phyloP scores from a whole-genome alignment of 2,329 filamentous ascomycete species.

The Tricladium varicosporioides region DNA sequence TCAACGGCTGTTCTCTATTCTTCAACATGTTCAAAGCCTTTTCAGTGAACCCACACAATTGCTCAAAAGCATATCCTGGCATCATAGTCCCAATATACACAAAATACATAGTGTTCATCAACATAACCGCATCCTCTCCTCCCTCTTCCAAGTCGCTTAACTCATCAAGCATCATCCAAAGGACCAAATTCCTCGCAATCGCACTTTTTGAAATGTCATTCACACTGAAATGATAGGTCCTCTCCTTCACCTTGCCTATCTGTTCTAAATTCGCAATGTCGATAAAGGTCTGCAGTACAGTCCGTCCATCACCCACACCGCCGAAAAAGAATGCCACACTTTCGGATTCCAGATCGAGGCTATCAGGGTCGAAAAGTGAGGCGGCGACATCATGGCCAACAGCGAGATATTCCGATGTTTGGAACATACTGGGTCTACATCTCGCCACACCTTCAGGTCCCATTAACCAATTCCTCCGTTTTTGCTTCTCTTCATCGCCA shows the following conservation, averaged over 20 bases:
- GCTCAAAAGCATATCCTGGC: slow-evolving; percentile 12
- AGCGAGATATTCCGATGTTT: not conserved
- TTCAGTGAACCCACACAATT: slow-evolving; percentile 5
- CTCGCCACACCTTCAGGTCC: not conserved
- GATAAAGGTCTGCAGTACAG: slow-evolving; percentile 9
- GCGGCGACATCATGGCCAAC: slow-evolving; percentile 6
- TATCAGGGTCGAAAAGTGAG: slow-evolving; percentile 1
- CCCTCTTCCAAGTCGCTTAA: not conserved
- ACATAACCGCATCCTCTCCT: slow-evolving; percentile 3
- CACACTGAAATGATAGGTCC: slow-evolving; percentile 16
- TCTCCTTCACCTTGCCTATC: not conserved
- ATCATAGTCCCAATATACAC: slow-evolving; percentile 15
- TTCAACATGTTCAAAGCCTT: slow-evolving; percentile 6
- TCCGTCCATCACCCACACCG: slow-evolving; percentile 14
- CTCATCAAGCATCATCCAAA: slow-evolving; percentile 17
- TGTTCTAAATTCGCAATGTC: slow-evolving; percentile 5
- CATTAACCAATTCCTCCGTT: no score
- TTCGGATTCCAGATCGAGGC: not conserved
- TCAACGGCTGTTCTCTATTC: slow-evolving; percentile 4
- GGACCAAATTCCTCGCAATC: slow-evolving; percentile 11
- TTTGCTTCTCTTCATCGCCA: no score
- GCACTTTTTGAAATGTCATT: slow-evolving; percentile 14
- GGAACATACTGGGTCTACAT: not conserved
- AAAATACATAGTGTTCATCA: slow-evolving; percentile 15
- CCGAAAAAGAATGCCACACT: slow-evolving; percentile 14